Conservation (phyloP, 768 basidiomycete genomes). For the Trametes sanguinea region DNA sequence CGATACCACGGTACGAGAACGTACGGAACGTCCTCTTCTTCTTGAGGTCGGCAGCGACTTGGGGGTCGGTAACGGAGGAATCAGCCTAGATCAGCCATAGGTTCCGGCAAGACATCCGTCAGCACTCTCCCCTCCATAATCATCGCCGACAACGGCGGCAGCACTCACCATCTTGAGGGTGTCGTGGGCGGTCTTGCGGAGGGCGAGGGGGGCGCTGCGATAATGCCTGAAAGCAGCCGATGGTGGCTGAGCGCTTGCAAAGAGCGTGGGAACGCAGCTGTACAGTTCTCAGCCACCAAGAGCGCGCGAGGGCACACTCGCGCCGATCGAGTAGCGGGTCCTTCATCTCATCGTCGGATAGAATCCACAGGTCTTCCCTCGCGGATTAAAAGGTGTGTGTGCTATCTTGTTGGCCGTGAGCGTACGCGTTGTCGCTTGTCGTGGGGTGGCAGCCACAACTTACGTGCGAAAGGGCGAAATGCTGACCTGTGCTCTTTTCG, state of each 20-base stretch:
- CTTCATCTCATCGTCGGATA: slow-evolving; percentile 56
- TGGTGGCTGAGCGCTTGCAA: slow-evolving; percentile 41
- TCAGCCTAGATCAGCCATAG: slow-evolving; percentile 59
- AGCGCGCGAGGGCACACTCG: slow-evolving; percentile 6
- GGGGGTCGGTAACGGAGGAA: slow-evolving; percentile 82
- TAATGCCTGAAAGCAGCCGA: slow-evolving; percentile 23
- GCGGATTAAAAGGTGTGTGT: slow-evolving; percentile 83
- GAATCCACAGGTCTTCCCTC: slow-evolving; percentile 92
- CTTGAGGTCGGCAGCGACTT: slow-evolving; percentile 95
- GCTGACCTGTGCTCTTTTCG: not conserved
- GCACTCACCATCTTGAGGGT: slow-evolving; percentile 34
- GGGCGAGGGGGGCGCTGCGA: slow-evolving; percentile 17
- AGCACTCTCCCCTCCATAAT: slow-evolving; percentile 19
- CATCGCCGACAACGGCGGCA: slow-evolving; percentile 6
- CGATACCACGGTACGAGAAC: slow-evolving; percentile 97
- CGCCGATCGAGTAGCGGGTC: slow-evolving; percentile 5
- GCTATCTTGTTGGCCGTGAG: not conserved
- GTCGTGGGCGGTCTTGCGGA: slow-evolving; percentile 29
- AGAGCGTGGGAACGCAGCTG: slow-evolving; percentile 51
- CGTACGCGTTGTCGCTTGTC: not conserved
- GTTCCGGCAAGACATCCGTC: slow-evolving; percentile 15
- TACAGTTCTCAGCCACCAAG: slow-evolving; percentile 48
- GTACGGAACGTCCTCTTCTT: slow-evolving; percentile 99
- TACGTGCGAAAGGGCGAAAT: not conserved
- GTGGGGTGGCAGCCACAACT: not conserved